A percentile compares a stretch with the other conserved stretches of the same genome.
Evolutionary conservation across 208 protist species (phyloP).

Genomic region (Leishmania martiniquensis): DNA sequence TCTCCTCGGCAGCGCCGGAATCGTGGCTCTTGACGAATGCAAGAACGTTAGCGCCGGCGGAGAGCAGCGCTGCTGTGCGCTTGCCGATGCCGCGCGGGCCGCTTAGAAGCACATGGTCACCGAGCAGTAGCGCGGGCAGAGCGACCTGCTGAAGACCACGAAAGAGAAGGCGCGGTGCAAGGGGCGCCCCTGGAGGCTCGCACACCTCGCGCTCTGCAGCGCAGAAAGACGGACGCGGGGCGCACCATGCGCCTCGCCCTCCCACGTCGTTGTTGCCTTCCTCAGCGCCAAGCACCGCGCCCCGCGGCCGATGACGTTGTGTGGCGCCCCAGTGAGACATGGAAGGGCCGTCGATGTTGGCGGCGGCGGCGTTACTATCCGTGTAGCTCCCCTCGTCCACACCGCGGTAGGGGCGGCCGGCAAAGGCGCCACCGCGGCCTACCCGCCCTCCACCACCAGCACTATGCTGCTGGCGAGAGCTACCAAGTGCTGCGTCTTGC

Average conservation of each 20-base stretch:
- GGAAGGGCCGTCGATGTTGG: background rate
- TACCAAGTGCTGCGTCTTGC: background rate
- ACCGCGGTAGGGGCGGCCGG: constrained; percentile 16
- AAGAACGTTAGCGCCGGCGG: constrained; percentile 33
- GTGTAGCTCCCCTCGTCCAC: background rate
- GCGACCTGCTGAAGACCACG: constrained; percentile 61
- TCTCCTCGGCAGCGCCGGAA: background rate
- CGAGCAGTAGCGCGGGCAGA: constrained; percentile 62
- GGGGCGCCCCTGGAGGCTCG: background rate
- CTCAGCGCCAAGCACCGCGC: constrained; percentile 1
- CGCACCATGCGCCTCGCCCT: background rate
- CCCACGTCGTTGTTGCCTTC: background rate
- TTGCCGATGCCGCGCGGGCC: constrained; percentile 67
- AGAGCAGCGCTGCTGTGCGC: constrained; percentile 52
- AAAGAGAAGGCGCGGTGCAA: constrained; percentile 16
- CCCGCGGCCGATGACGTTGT: background rate
- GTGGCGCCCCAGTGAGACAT: background rate
- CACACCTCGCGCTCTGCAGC: background rate
- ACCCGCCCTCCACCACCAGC: constrained; percentile 7
- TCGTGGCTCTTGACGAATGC: background rate
- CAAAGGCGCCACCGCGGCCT: constrained; percentile 4
- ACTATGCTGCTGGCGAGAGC: background rate
- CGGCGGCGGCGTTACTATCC: background rate
- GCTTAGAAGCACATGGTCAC: constrained; percentile 64
- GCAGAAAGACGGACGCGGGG: background rate